Conservation (phyloP, 1,284 basidiomycete genomes). For the Tilletiaria anomala region DNA sequence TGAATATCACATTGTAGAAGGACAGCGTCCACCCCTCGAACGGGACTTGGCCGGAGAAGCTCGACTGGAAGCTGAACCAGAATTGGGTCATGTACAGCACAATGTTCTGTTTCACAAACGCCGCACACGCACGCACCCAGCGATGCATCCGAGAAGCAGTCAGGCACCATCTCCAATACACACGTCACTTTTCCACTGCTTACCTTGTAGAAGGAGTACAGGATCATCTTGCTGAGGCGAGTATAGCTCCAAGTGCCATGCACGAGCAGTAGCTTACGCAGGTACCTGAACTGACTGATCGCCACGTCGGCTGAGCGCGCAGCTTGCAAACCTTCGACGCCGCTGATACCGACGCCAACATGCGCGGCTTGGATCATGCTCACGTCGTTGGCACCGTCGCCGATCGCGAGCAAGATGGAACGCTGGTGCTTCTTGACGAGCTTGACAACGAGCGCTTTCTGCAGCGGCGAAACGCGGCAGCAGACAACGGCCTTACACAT, state of each 20-base stretch:
- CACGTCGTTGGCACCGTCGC: conserved; percentile 52
- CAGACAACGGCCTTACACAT: conserved; percentile 98
- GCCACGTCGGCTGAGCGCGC: conserved; percentile 91
- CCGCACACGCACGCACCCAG: no score
- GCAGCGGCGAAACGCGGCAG: conserved; percentile 92
- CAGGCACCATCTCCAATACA: no score
- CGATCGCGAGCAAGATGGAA: conserved; percentile 78
- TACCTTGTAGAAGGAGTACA: conserved; percentile 5
- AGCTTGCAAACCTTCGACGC: conserved; percentile 94
- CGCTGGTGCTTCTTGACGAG: conserved; percentile 93
- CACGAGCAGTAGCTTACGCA: conserved; percentile 88
- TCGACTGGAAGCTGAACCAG: conserved; percentile 74
- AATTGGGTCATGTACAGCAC: conserved; percentile 94
- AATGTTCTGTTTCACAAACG: no score
- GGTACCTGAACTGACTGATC: conserved; percentile 92
- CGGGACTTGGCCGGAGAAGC: conserved; percentile 94
- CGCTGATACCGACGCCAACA: conserved; percentile 93
- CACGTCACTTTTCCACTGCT: no score
- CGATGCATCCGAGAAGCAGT: no score
- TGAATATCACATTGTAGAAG: conserved; percentile 41
- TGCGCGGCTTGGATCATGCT: conserved; percentile 52
- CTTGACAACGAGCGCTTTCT: conserved; percentile 96
- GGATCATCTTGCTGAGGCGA: conserved; percentile 2
- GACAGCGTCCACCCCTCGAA: conserved; percentile 97
- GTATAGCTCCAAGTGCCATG: conserved; percentile 94